phyloP scores from a whole-genome alignment of 805 yeast species.

The Wickerhamiella kurtzmanii region DNA sequence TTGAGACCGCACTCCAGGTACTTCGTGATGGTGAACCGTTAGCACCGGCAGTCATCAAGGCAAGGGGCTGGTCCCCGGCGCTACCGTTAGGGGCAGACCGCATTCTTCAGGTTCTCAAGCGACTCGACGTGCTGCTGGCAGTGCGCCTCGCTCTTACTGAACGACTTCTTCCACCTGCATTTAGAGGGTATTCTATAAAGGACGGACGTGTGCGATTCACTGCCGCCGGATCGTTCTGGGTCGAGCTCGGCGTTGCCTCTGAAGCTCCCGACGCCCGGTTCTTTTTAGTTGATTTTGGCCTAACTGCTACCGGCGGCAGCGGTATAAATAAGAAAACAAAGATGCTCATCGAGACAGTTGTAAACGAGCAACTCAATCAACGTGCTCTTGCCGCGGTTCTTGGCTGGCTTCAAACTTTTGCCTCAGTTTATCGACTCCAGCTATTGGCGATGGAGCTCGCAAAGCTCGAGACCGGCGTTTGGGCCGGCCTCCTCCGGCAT shows the following conservation, averaged over 20 bases:
- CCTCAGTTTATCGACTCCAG: constrained; percentile 52
- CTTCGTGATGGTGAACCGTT: constrained; percentile 65
- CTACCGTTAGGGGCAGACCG: constrained; percentile 38
- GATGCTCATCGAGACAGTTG: constrained; percentile 38
- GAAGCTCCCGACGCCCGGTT: constrained; percentile 51
- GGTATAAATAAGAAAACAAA: constrained; percentile 9
- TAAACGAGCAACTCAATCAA: constrained; percentile 38
- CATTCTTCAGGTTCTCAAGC: constrained; percentile 46
- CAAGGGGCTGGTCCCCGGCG: neutral
- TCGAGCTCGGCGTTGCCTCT: constrained; percentile 65
- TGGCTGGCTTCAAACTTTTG: constrained; percentile 42
- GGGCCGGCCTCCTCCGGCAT: constrained; percentile 51
- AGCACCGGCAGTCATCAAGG: constrained; percentile 1
- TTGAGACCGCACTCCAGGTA: constrained; percentile 78
- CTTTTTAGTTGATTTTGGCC: constrained; percentile 63
- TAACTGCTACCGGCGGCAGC: constrained; percentile 34
- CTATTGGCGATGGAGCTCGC: constrained; percentile 45
- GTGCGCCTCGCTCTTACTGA: constrained; percentile 56
- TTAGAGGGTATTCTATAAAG: constrained; percentile 47
- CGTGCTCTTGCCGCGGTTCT: constrained; percentile 41
- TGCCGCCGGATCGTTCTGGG: constrained; percentile 51
- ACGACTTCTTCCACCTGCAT: constrained; percentile 43
- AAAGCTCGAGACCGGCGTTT: constrained; percentile 35
- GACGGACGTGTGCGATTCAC: constrained; percentile 67
- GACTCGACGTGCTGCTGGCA: constrained; percentile 59